A percentile compares a stretch with the other conserved stretches of the same genome.
Conservation (phyloP, 805 yeast genomes). For the Candida boidinii region DNA sequence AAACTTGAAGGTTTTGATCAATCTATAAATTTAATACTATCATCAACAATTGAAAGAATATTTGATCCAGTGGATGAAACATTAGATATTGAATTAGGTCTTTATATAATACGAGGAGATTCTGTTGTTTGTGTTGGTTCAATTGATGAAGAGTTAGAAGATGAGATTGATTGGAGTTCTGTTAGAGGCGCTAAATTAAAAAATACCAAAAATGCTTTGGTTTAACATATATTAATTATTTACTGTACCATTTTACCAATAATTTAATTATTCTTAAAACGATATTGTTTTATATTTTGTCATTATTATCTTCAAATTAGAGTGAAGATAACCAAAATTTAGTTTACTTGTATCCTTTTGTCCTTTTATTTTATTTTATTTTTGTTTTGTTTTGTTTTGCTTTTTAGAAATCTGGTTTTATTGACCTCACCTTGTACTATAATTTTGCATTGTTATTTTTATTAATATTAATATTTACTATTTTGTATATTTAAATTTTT, state of each 20-base stretch:
- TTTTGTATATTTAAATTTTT: background rate
- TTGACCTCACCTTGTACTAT: too few species aligned
- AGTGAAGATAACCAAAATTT: background rate
- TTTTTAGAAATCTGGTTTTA: too few species aligned
- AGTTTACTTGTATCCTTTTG: too few species aligned
- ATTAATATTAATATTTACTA: background rate
- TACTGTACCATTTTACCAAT: background rate
- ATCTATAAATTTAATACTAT: slow-evolving; percentile 49
- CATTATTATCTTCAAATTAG: too few species aligned
- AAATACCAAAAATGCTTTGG: slow-evolving; percentile 22
- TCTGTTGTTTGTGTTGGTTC: slow-evolving; percentile 48
- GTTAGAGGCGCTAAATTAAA: slow-evolving; percentile 17
- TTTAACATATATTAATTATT: background rate
- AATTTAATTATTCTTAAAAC: too few species aligned
- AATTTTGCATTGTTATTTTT: background rate
- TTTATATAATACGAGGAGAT: slow-evolving; percentile 50
- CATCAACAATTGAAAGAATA: slow-evolving; percentile 42
- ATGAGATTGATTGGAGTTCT: slow-evolving; percentile 31
- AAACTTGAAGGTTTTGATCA: slow-evolving; percentile 55
- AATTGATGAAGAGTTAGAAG: slow-evolving; percentile 35
- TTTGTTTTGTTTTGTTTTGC: too few species aligned
- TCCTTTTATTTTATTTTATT: too few species aligned
- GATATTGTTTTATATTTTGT: slow-evolving; percentile 1
- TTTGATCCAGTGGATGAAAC: slow-evolving; percentile 32
- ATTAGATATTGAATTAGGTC: slow-evolving; percentile 34